Base-by-base conservation (phyloP, 2,329 filamentous ascomycete genomes). In the Huntiella moniliformis region DNA sequence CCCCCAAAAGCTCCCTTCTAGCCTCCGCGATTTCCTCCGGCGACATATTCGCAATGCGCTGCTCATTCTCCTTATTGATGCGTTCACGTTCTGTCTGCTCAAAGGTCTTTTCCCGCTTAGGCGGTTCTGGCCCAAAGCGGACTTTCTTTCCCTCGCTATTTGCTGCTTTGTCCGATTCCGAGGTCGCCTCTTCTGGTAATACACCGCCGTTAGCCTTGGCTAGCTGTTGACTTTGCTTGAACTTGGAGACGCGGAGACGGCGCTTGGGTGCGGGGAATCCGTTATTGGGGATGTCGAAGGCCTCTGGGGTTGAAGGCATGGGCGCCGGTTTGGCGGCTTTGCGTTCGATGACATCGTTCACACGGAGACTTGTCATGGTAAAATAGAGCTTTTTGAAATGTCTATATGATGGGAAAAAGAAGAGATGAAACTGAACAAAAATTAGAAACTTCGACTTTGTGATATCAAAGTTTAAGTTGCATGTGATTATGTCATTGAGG, bases 221-320 rank as follows among this genome's bases (percentile, higher is more conserved):
- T 8, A 46, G 5, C 42, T 66, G 62, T 50, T 73, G 68, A 56
- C 77, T 73, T 55, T 83, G 77, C 58, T 85, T 93, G 65, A 94
- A 94, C 1, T 80, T 73, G 1, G 86, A 94, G 5, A 73, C 62
- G 48, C 73, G 71, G 47, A 67, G 70, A 52, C 87, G 77, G 58
- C 82, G 85, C 60, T 82, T 91, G 60, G 86, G 87, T 49, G 78
- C 75, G n/a, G 91, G 91, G 54, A 96, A 96, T 1, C 91, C 91
- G 10, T 73, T 77, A 4, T 67, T 61, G 2, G 62, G 59, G 22
- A 55, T 50, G 32, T 65, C 62, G 44, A 73, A 73, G 36, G 73
- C 63, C 40, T 70, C 68, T 11, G 79, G 77, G 7, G 77, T 73
- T 6, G 80, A 77, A 4, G 81, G 69, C 51, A 74, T 77, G 16